A percentile compares a stretch with the other conserved stretches of the same genome.
These are phyloP conservation scores for Primulina tabacum DNA, from an alignment of 257 asterid species.

Conservation along the genomic window DNA sequence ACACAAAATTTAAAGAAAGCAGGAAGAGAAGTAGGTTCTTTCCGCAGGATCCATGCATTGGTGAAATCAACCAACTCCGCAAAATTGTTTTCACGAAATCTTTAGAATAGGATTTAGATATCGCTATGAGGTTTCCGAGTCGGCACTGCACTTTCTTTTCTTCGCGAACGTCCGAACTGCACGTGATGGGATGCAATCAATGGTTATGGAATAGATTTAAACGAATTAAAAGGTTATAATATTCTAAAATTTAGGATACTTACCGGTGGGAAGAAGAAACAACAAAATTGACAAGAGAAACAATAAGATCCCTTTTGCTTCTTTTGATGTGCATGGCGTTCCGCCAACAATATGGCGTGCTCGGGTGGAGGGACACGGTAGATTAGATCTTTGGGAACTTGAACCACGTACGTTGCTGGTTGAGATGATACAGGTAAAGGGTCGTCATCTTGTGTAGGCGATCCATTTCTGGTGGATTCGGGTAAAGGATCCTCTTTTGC, in stretches of 20 bases:
- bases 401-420: conserved; percentile 39
- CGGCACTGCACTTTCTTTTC: neutral
- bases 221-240: neutral
- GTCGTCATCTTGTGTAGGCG: neutral
- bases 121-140: neutral
- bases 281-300: conserved; percentile 21
- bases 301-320: conserved; percentile 11
- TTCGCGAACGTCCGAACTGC: neutral
- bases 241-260: neutral
- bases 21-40: neutral
- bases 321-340: conserved; percentile 9
- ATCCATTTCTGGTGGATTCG: neutral
- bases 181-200: neutral
- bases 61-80: neutral
- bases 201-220: neutral
- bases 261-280: conserved; percentile 26
- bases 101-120: neutral
- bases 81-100: neutral
- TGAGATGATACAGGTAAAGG: conserved; percentile 13
- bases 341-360: conserved; percentile 25
- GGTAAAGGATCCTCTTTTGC: neutral
- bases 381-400: conserved; percentile 44
- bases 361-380: conserved; percentile 42
- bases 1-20: neutral
- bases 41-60: neutral